Percentiles rank a stretch among this genome's conserved stretches.
Evolutionary conservation across 169 alveolate species (phyloP).

Genomic region (Cystoisospora suis): DNA sequence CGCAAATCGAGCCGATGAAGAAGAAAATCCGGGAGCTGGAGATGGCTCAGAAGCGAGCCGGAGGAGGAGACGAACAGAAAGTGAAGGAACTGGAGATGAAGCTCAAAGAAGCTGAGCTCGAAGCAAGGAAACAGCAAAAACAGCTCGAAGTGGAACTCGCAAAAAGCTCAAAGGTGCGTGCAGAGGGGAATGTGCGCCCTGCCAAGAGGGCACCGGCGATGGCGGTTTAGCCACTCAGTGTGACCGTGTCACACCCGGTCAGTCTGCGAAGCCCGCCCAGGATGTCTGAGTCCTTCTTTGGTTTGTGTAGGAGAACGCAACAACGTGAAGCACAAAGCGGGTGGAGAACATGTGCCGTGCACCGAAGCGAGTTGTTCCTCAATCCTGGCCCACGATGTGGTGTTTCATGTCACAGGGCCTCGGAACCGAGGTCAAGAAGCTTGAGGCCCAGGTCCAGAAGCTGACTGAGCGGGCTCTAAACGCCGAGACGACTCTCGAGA

Average conservation of each 20-base stretch:
- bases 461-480: conserved; percentile 19
- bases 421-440: not conserved
- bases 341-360: no score
- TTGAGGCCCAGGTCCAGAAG: conserved; percentile 40
- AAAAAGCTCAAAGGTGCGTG: conserved; percentile 9
- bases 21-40: conserved; percentile 21
- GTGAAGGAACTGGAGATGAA: conserved; percentile 32
- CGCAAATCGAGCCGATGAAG: conserved; percentile 33
- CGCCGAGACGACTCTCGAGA: conserved; percentile 36
- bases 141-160: conserved; percentile 33
- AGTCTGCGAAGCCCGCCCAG: not conserved
- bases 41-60: conserved; percentile 5
- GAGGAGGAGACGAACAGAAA: conserved; percentile 27
- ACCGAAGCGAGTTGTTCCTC: no score
- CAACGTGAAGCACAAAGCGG: not conserved
- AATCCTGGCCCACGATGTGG: no score
- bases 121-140: not conserved
- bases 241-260: not conserved
- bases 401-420: no score
- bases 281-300: no score
- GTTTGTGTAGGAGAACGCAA: no score
- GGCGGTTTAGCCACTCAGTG: no score
- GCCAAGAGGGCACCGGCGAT: no score
- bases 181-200: no score
- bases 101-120: conserved; percentile 42